Evolutionary conservation across 1,284 basidiomycete genomes (phyloP), one percentile per base, ranked within the genome.

Genomic region (Leucoagaricus sp.): DNA sequence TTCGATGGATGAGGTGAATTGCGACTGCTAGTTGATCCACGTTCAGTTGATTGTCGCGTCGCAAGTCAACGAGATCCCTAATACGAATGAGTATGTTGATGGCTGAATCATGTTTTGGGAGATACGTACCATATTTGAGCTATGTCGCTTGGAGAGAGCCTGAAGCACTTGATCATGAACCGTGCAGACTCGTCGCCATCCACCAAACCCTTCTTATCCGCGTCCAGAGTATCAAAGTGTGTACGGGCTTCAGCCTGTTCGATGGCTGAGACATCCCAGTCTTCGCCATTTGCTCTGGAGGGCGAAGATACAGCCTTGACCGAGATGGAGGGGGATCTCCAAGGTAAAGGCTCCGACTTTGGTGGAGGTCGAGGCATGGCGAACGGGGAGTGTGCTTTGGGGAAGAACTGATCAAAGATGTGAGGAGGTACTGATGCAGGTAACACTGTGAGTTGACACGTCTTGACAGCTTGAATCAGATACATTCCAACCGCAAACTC

Each of bases 1-100:
- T 91, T 59, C 81, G 79, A 67, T 94, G 91, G 66, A 98, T 94
- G 49, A 99, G 81, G 72, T 96, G 85, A 86, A 98, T 87, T 1
- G 94, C 96, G 17, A 99, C 88, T 0, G 94, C 94, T 69, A 99
- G 98, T 44, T 94, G 93, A 54, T 98, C 96, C 36, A 86, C 83
- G 33, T 87, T 92, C 26, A 99, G 80, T 49, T 82, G 82, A 4
- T 93, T 93, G 61, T 94, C 89, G 60, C 91, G 88, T 55, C 91
- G 85, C 23, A 98, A 77, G 68, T 98, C 94, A 6, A 94, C 82
- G 8, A 98, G 83, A 67, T 97, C 94, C 93, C 93, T 94, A 12
- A 9, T 48, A 48, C 21, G 26, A 49, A n/a, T n/a, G 36, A 48
- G 44, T 38, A 54, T 13, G 19, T 3, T 28, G 7, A 21, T 45